Evolutionary conservation across 2,329 filamentous ascomycete species (phyloP).

Genomic region (Monosporascus ibericus): DNA sequence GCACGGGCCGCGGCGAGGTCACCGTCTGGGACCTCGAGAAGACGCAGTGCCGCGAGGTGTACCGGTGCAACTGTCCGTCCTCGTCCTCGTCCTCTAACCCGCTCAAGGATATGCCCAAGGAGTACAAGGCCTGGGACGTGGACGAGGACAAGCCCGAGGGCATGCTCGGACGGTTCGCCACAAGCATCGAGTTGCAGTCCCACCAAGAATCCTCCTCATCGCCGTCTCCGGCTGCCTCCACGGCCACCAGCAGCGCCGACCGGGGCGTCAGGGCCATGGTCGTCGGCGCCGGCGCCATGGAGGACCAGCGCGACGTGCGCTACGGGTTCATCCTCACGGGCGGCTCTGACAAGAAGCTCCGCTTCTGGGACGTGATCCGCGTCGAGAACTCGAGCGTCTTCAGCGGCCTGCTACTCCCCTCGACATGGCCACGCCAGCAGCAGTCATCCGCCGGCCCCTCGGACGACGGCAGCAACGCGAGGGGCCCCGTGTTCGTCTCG

Average conservation of each 20-base stretch:
- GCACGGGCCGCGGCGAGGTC: slow-evolving; percentile 80
- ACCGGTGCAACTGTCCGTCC: slow-evolving; percentile 39
- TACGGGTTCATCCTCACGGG: slow-evolving; percentile 82
- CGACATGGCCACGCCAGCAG: slow-evolving; percentile 51
- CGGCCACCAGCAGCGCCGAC: slow-evolving; percentile 37
- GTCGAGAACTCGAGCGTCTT: slow-evolving; percentile 75
- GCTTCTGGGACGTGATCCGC: slow-evolving; percentile 85
- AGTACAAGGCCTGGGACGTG: slow-evolving; percentile 79
- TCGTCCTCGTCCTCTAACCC: background rate
- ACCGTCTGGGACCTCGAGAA: slow-evolving; percentile 96
- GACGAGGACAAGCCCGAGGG: slow-evolving; percentile 85
- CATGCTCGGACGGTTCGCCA: slow-evolving; percentile 81
- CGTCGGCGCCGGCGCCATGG: slow-evolving; percentile 62
- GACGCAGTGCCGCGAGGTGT: slow-evolving; percentile 80
- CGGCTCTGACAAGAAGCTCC: slow-evolving; percentile 82
- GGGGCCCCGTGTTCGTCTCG: slow-evolving; percentile 59
- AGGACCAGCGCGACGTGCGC: slow-evolving; percentile 66
- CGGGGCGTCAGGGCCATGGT: slow-evolving; percentile 70
- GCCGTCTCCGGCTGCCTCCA: slow-evolving; percentile 37
- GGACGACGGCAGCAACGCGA: too few relatives aligned
- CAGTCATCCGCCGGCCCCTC: too few relatives aligned
- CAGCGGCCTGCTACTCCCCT: slow-evolving; percentile 62
- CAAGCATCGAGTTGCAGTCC: slow-evolving; percentile 58
- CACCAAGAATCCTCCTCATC: slow-evolving; percentile 27
- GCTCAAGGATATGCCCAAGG: slow-evolving; percentile 53